phyloP scores from a whole-genome alignment of 23 red algal genomes.

The Chondrus crispus region DNA sequence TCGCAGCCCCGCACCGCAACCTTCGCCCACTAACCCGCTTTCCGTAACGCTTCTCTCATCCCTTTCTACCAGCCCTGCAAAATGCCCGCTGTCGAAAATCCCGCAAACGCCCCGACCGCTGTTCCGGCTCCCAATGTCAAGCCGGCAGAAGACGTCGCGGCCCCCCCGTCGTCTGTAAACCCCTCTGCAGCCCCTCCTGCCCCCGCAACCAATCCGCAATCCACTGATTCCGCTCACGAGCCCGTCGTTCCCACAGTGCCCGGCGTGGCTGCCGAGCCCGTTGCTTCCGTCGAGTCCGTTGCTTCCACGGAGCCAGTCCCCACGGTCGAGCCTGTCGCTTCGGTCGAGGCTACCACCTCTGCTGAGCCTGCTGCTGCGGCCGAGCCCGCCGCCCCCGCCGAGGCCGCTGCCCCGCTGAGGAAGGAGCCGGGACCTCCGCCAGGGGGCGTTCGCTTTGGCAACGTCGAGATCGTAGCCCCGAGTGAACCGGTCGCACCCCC shows the following conservation, averaged over 20 bases:
- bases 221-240: neutral
- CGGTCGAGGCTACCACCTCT: neutral
- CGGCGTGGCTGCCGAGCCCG: neutral
- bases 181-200: neutral
- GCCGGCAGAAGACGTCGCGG: neutral
- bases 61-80: neutral
- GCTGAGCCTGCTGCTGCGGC: neutral
- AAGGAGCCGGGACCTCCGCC: too few relatives aligned
- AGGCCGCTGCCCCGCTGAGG: too few relatives aligned
- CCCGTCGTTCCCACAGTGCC: neutral
- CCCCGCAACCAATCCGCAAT: neutral
- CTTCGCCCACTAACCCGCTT: neutral
- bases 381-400: neutral
- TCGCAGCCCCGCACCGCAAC: neutral
- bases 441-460: too few relatives aligned
- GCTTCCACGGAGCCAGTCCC: neutral
- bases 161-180: neutral
- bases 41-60: neutral
- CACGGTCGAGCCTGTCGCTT: neutral
- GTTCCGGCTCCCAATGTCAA: neutral
- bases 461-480: too few relatives aligned
- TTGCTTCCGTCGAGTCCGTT: neutral
- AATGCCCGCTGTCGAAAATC: neutral
- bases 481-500: neutral
- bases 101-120: neutral